These are phyloP conservation scores for Pseudofabraea citricarpa DNA, from an alignment of 2,329 filamentous ascomycete genomes.

Conservation along the genomic window DNA sequence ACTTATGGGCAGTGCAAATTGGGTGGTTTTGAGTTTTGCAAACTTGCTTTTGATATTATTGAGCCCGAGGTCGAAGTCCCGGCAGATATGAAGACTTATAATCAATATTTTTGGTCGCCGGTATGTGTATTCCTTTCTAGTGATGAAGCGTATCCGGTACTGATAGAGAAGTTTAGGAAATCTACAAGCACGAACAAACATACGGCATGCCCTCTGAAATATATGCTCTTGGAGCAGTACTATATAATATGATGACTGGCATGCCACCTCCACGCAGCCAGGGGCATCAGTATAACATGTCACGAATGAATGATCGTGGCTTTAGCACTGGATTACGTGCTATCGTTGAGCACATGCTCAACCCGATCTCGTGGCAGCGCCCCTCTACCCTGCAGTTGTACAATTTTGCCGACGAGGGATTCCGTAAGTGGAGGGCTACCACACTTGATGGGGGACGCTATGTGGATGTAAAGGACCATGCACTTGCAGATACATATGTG, in stretches of 20 bases:
- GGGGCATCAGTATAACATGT: constrained; percentile 20
- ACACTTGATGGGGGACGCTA: constrained; percentile 13
- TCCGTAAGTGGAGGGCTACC: constrained; percentile 17
- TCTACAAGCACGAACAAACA: constrained; percentile 15
- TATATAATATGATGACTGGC: constrained; percentile 27
- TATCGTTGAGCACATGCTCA: constrained; percentile 20
- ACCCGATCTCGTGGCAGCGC: constrained; percentile 10
- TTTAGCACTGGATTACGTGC: constrained; percentile 16
- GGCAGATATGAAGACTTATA: not conserved
- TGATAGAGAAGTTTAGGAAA: no score
- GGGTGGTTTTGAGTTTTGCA: constrained; percentile 39
- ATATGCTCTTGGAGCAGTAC: constrained; percentile 21
- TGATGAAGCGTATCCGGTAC: no score
- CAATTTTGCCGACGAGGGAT: constrained; percentile 14
- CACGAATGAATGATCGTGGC: constrained; percentile 19
- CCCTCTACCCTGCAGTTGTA: constrained; percentile 14
- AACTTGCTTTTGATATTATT: constrained; percentile 15
- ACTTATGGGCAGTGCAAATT: constrained; percentile 51
- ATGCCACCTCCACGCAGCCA: constrained; percentile 20
- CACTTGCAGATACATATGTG: constrained; percentile 1
- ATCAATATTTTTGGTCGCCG: constrained; percentile 21
- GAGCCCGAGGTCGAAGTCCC: constrained; percentile 12
- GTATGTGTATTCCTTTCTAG: constrained; percentile 9
- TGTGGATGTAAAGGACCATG: constrained; percentile 16
- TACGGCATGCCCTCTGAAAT: constrained; percentile 19